Evolutionary conservation across 768 basidiomycete species (phyloP), one percentile per base, ranked within the genome.

Genomic region (Candolleomyces eurysporus): DNA sequence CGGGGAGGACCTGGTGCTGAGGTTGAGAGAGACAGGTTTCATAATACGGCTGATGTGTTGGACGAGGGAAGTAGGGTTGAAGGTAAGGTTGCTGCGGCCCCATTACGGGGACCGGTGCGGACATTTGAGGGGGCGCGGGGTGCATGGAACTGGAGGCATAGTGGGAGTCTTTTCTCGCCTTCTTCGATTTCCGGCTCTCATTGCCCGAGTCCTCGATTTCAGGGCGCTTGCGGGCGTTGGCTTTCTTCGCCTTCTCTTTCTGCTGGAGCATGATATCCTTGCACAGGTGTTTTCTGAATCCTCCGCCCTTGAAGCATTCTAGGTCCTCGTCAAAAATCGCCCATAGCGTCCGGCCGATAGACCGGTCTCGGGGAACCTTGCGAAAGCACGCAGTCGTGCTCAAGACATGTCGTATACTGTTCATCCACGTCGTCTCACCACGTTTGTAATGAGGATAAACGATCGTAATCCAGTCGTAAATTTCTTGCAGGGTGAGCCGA

Each of bases 401-500:
- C 26, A 98, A 82, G 52, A 96, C 95, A 74, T 98, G 96, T n/a
- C 96, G 85, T 62, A 98, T 94, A 59, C 94, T 96, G 74, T 97
- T 97, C 87, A 96, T 95, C 96, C 96, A 98, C 6, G 94, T 96
- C 4, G 90, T 85, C 68, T 98, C 95, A 21, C 90, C 90, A 61
- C 91, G 89, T 74, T 94, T 93, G 77, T 93, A 99, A 70, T 89
- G 88, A 7, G 97, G 96, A 74, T 94, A 96, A 9, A 92, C 92
- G 46, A 90, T 91, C 50, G 92, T 93, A 68, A 99, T 96, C 84
- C 86, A 99, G 70, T 92, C 89, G 69, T 98, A 98, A 64, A 99
- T 97, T 72, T 98, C 94, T 71, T 96, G 92, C 26, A 98, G 81
- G 2, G 94, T 94, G 56, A 98, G 86, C 57, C 91, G 88, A 66